Percentiles rank a stretch among this genome's conserved stretches.
phyloP scores from a whole-genome alignment of 257 asterid genomes.

The Solanum gracilifrons region DNA sequence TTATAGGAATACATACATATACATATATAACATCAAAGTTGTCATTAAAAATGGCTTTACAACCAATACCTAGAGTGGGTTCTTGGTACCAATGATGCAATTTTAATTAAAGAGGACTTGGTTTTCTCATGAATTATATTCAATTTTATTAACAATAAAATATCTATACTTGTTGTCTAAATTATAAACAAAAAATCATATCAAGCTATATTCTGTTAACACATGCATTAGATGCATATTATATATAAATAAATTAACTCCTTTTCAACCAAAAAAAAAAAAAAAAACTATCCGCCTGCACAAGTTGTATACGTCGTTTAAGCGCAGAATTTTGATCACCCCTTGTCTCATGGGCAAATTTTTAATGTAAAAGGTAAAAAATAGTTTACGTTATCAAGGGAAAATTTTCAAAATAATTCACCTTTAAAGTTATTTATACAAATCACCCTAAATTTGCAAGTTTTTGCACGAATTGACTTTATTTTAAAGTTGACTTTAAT shows the following conservation, averaged over 20 bases:
- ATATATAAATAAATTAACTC: no score
- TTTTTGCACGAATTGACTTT: neutral
- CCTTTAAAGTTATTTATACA: neutral
- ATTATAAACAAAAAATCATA: neutral
- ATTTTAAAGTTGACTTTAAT: no score
- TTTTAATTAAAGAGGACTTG: neutral
- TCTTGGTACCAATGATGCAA: neutral
- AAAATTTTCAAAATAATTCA: rapidly evolving
- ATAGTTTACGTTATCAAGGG: no score
- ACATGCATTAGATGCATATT: no score
- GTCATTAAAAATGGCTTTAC: neutral
- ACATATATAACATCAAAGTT: neutral
- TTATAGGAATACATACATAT: neutral
- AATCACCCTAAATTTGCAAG: neutral
- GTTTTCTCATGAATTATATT: neutral
- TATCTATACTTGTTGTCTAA: neutral
- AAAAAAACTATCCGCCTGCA: neutral
- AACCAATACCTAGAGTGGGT: neutral
- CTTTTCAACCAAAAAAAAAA: no score
- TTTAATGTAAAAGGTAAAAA: neutral
- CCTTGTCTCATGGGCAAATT: neutral
- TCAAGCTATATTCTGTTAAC: neutral
- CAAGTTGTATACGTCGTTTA: neutral
- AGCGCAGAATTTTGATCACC: neutral
- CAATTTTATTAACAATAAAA: neutral